Conservation (phyloP, 2,329 filamentous ascomycete genomes). For the Dothideomycetes sp. region DNA sequence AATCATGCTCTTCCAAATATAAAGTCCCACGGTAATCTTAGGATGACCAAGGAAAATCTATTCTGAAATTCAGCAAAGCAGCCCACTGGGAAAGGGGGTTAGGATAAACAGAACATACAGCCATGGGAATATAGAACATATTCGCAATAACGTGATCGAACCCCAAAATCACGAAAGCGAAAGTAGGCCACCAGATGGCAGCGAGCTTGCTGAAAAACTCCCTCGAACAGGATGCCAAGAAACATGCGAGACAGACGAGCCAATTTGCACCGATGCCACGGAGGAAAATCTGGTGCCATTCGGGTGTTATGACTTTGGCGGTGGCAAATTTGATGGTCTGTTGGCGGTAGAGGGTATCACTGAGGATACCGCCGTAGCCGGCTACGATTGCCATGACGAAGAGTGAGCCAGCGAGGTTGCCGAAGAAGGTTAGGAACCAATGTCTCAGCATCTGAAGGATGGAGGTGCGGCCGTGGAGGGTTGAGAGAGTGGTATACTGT, state of each 20-base stretch:
- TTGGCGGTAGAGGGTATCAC: conserved; percentile 31
- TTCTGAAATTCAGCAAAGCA: too few relatives aligned
- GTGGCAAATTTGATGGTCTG: conserved; percentile 39
- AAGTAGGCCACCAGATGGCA: conserved; percentile 49
- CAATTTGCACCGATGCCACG: conserved; percentile 39
- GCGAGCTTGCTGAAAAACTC: conserved; percentile 46
- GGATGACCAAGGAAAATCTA: conserved; percentile 40
- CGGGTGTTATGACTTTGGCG: conserved; percentile 41
- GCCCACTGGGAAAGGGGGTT: not conserved
- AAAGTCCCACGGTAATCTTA: conserved; percentile 38
- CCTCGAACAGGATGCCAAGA: conserved; percentile 38
- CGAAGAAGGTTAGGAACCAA: conserved; percentile 25
- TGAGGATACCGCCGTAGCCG: conserved; percentile 26
- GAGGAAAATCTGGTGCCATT: conserved; percentile 46
- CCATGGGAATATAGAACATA: conserved; percentile 40
- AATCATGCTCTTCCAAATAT: conserved; percentile 51
- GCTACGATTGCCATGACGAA: conserved; percentile 25
- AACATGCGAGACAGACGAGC: conserved; percentile 47
- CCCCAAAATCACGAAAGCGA: conserved; percentile 40
- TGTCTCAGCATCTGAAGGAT: conserved; percentile 21
- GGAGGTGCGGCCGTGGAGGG: conserved; percentile 32
- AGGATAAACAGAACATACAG: conserved; percentile 8
- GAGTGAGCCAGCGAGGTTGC: conserved; percentile 26
- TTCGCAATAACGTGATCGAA: conserved; percentile 51
- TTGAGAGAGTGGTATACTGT: conserved; percentile 38